Base-by-base conservation (phyloP, 2,329 filamentous ascomycete species). In the Cladophialophora yegresii region DNA sequence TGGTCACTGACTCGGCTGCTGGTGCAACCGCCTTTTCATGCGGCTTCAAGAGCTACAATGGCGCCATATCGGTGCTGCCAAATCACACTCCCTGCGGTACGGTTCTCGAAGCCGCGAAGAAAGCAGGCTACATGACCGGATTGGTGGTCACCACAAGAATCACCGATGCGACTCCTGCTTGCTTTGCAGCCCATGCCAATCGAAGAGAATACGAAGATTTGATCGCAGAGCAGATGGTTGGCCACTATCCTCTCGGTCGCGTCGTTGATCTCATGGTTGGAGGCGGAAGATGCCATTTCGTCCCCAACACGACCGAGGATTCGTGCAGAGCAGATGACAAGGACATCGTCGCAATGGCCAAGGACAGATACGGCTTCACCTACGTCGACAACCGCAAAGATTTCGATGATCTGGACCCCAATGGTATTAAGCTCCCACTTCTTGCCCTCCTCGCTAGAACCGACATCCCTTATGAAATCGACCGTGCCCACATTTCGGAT, bases 1-100 rank as follows among this genome's bases (percentile, higher is more conserved):
- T 98, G 66, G 89, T 99, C 58, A 99, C 95, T 1, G 95, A 99
- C 77, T 96, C 91, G 64, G 95, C 95, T 4, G 95, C 95, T n/a
- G 95, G 95, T 43, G 95, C 95, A 2, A 99, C 95, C 0, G 95
- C 95, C 0, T 99, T 99, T 76, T 92, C 91, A 2, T 99, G 95
- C 73, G 93, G 87, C 22, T 80, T 83, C 74, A 99, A 99, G 85
- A 96, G 89, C 76, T 99, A 99, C 81, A 99, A 99, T 74, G 92
- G 92, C 54, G 95, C 95, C 70, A 98, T 99, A 71, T 90, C 92
- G 9, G 89, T 96, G 60, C 82, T 96, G 16, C 93, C 93, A 0
- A 89, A 96, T 76, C 87, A 90, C 70, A 86, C 87, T 32, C 92
- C 95, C 4, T 99, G 95, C 76, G 95, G 93, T 7, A 96, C 93